Evolutionary conservation across 2,329 filamentous ascomycete genomes (phyloP).

Genomic region (Fusarium udum): DNA sequence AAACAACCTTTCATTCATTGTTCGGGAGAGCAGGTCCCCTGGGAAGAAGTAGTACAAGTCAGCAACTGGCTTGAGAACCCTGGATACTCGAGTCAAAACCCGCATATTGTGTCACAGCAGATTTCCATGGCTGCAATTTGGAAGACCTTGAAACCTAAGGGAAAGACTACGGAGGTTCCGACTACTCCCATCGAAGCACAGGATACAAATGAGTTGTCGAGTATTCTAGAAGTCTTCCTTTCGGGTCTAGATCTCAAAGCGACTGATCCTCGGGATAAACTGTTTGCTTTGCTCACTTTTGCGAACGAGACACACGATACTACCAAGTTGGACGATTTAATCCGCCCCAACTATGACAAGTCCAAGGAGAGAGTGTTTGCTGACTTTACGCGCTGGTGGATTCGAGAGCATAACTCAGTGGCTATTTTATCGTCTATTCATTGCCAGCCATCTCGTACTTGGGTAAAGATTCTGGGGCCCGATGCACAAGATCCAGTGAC

Average conservation of each 20-base stretch:
- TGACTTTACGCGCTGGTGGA: conserved; percentile 36
- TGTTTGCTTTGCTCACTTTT: conserved; percentile 27
- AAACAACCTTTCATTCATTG: conserved; percentile 3
- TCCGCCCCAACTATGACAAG: conserved; percentile 32
- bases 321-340: conserved; percentile 9
- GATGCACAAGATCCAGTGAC: rapidly evolving
- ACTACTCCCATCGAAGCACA: background rate
- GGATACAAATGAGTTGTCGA: background rate
- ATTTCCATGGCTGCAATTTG: conserved; percentile 29
- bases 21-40: background rate
- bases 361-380: conserved; percentile 18
- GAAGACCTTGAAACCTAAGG: conserved; percentile 10
- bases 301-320: conserved; percentile 21
- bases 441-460: conserved; percentile 22
- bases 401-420: conserved; percentile 12
- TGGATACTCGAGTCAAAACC: conserved; percentile 3
- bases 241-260: conserved; percentile 29
- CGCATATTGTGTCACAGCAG: conserved; percentile 12
- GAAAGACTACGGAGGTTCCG: background rate
- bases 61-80: conserved; percentile 14
- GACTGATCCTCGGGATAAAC: conserved; percentile 26
- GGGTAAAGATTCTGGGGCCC: background rate
- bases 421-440: conserved; percentile 20
- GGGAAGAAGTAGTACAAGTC: conserved; percentile 24
- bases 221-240: conserved; percentile 25